Conservation (phyloP, 345 rosid genomes). For the Citrus sp. region DNA sequence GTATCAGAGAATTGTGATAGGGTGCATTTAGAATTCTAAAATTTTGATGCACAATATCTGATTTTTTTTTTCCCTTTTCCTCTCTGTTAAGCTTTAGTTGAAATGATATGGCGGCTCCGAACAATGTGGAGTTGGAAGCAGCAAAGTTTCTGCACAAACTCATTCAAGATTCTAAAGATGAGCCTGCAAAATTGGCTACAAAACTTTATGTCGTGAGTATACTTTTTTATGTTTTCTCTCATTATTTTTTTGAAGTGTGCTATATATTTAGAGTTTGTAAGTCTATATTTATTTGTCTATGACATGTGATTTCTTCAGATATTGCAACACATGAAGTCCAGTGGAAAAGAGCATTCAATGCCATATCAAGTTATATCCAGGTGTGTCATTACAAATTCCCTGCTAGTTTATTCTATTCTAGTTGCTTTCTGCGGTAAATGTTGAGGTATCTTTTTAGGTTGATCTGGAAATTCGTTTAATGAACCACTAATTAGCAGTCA, state of each 20-base stretch:
- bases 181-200: constrained; percentile 90
- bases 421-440: not conserved
- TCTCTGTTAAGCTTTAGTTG: constrained; percentile 17
- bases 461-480: not conserved
- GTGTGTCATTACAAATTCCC: constrained; percentile 30
- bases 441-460: not conserved
- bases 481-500: not conserved
- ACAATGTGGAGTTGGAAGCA: constrained; percentile 93
- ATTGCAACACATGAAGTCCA: constrained; percentile 93
- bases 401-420: not conserved
- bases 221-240: constrained; percentile 9
- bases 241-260: not conserved
- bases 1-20: not conserved
- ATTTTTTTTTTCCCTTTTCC: not conserved
- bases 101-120: constrained; percentile 63
- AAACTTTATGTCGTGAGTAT: constrained; percentile 79
- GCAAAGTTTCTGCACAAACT: constrained; percentile 98
- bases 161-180: constrained; percentile 95
- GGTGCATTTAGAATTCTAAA: not conserved
- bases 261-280: not conserved
- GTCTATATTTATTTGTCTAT: constrained; percentile 7
- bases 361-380: constrained; percentile 99
- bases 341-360: constrained; percentile 99
- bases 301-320: constrained; percentile 46
- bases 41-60: not conserved